Evolutionary conservation across 2,329 filamentous ascomycete species (phyloP), one percentile per base, ranked within the genome.

Genomic region (Exophiala alcalophila): DNA sequence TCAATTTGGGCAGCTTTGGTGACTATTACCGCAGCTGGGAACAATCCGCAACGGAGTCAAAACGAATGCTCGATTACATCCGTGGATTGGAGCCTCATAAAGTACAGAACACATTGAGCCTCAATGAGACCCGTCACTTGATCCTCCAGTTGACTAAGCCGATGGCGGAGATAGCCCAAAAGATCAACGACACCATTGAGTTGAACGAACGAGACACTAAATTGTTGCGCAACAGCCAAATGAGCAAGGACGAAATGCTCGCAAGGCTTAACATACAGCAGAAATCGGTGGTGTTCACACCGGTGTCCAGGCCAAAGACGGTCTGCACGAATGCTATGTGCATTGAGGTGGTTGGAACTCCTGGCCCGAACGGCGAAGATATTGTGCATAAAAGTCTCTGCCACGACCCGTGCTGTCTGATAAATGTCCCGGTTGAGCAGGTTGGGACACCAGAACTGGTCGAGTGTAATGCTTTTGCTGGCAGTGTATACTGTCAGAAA

Each of bases 1-100:
- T 61, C 12, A 37, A 50, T 6, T 59, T 68, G 54, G 50, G 44
- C 4, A 55, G 65, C 36, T 48, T 59, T 27, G 56, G 62, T 6
- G 65, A 67, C 32, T 60, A 57, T 31, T 45, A 49, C 2, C 56
- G 59, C 5, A 67, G 65, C 48, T 70, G 67, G 67, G 38, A 61
- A 5, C 55, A 64, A 10, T 69, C 65, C 4, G 46, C 52, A 5
- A 40, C 48, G 0, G 62, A 68, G 44, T 54, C 58, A 7, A 40
- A 43, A 9, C 57, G 64, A 0, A 54, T 69, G 0, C 14, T 68
- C 3, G 40, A 59, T 1, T 53, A 65, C 43, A 59, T 68, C 40
- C 28, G 51, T 9, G 40, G 37, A 0, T 44, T 53, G 8, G 28
- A 41, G 5, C 64, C 65, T 0, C 66, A 69, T 45, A 32, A 53